Base-by-base conservation (phyloP, 805 yeast genomes). In the Wickerhamomyces chambardii region DNA sequence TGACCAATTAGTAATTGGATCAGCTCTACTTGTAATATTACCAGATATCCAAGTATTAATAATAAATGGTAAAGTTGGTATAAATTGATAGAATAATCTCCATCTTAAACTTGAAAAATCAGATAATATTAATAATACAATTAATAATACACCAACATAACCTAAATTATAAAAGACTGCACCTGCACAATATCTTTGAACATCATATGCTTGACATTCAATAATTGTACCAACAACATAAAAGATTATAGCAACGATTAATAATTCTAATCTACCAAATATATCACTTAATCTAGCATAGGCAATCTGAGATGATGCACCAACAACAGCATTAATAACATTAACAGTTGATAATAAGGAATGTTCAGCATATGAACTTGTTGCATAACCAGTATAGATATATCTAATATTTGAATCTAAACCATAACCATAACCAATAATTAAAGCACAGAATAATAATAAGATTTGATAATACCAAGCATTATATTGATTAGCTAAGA, bases 41-140 rank as follows among this genome's bases (percentile, higher is more conserved):
- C 86, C 90, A 21, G 78, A 58, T 37, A 81, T 67, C 92, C 92
- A 84, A 14, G 90, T 78, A 57, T 79, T 83, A 56, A 84, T 76
- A 47, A 83, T 73, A 47, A 70, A 78, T 2, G 90, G 90, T 47
- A 75, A 63, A 4, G 85, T 74, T 17, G 89, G 85, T 27, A 77
- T 60, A 44, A 78, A 75, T 26, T 81, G 73, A 45, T 66, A 70
- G 31, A 73, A 63, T 45, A 82, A 65, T 63, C 92, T 74, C 82
- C 86, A 78, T 52, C 73, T 78, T 48, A 82, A 63, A 41, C 69
- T 64, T 7, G 89, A 78, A 48, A 74, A 65, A 55, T 83, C 94
- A 3, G 84, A 77, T 39, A 75, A 53, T 30, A 81, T 61, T 28
- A 82, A 58, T 44, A 75, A 67, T 26, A 79, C 52, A 33, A 77